Evolutionary conservation across 768 basidiomycete species (phyloP).

Genomic region (Gloeostereum incarnatum): DNA sequence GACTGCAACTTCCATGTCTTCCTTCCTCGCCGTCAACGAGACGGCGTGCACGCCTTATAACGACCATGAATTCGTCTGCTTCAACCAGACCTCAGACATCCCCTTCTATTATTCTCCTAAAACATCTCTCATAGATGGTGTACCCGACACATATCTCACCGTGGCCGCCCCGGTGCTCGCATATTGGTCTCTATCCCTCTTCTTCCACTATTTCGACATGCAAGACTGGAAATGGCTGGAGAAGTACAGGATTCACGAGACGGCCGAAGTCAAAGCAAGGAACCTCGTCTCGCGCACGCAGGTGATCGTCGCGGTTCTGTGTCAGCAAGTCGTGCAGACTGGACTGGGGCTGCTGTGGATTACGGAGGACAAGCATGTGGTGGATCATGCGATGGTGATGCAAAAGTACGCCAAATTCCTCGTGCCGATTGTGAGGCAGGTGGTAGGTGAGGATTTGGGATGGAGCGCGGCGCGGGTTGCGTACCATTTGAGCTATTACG

Average conservation of each 20-base stretch:
- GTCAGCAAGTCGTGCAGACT: slow-evolving; percentile 87
- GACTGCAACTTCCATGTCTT: no score
- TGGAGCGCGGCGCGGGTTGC: slow-evolving; percentile 27
- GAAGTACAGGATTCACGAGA: slow-evolving; percentile 82
- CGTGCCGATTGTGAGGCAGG: slow-evolving; percentile 23
- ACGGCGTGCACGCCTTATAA: no score
- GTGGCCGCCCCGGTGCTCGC: slow-evolving; percentile 67
- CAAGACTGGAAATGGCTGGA: slow-evolving; percentile 72
- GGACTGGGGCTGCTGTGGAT: slow-evolving; percentile 63
- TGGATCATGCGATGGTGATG: slow-evolving; percentile 32
- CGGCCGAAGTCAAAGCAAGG: slow-evolving; percentile 60
- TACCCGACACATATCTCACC: slow-evolving; percentile 67
- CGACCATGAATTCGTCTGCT: no score
- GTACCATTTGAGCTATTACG: slow-evolving; percentile 35
- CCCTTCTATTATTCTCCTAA: slow-evolving; percentile 51
- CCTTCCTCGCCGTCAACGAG: no score
- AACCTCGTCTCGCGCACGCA: slow-evolving; percentile 67
- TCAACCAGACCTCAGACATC: slow-evolving; percentile 12
- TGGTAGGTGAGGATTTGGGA: slow-evolving; percentile 35
- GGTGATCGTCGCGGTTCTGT: slow-evolving; percentile 72
- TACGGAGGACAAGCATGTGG: slow-evolving; percentile 26
- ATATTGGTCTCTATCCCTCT: slow-evolving; percentile 76
- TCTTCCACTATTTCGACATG: slow-evolving; percentile 81
- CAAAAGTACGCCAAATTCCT: slow-evolving; percentile 30
- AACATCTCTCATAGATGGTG: slow-evolving; percentile 34